These are phyloP conservation scores for Neurospora sp. DNA, from an alignment of 495 filamentous ascomycete species.

Conservation along the genomic window DNA sequence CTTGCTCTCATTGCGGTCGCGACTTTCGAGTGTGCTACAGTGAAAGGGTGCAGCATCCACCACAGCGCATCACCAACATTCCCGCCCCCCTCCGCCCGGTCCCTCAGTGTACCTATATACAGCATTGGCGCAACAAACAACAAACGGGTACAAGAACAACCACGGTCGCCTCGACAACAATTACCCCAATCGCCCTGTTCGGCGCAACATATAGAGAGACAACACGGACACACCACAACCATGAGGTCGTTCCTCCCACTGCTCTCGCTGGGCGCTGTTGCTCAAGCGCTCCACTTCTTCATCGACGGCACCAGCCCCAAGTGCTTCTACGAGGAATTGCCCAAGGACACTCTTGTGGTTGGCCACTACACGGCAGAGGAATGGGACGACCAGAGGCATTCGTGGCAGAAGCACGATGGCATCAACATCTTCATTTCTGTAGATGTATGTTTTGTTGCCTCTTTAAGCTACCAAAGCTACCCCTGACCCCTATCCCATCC, in stretches of 20 bases:
- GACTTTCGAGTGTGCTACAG: background rate
- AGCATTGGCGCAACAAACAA: background rate
- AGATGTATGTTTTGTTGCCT: slow-evolving; percentile 40
- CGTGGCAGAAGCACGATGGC: slow-evolving; percentile 58
- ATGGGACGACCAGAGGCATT: slow-evolving; percentile 53
- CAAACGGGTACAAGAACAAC: background rate
- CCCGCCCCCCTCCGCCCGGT: background rate
- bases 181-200: background rate
- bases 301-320: slow-evolving; percentile 72
- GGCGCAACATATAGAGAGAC: background rate
- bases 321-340: slow-evolving; percentile 96
- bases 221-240: slow-evolving; percentile 5
- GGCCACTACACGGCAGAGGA: slow-evolving; percentile 82
- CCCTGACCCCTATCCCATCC: slow-evolving; percentile 1
- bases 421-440: slow-evolving; percentile 84
- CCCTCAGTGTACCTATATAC: background rate
- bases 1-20: background rate
- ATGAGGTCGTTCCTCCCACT: slow-evolving; percentile 44
- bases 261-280: slow-evolving; percentile 38
- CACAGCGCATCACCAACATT: background rate
- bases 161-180: background rate
- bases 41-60: background rate
- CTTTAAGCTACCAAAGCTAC: background rate
- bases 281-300: slow-evolving; percentile 89
- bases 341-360: slow-evolving; percentile 93